Conservation (phyloP, 2,329 filamentous ascomycete genomes). For the Thelonectria olida region DNA sequence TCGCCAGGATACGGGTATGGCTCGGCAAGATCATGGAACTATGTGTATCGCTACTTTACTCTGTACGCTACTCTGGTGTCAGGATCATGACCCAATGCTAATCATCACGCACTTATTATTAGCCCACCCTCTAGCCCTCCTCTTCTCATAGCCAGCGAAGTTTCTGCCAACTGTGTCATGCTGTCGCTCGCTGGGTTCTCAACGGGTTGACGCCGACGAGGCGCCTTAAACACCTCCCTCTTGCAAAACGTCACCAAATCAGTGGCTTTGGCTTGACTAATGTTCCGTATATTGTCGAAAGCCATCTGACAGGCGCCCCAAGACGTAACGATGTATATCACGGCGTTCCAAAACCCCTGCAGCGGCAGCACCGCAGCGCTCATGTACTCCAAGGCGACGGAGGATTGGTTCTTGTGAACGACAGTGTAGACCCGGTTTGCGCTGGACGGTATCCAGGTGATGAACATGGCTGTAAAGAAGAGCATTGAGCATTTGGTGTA, state of each 20-base stretch:
- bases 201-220: background rate
- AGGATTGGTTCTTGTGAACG: conserved; percentile 57
- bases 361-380: conserved; percentile 77
- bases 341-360: conserved; percentile 81
- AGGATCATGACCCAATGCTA: too few relatives aligned
- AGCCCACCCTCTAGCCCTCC: background rate
- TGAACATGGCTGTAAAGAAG: conserved; percentile 71
- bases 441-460: conserved; percentile 77
- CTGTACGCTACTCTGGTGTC: too few relatives aligned
- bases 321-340: conserved; percentile 75
- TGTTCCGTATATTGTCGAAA: background rate
- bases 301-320: conserved; percentile 44
- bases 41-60: too few relatives aligned
- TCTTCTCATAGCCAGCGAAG: background rate
- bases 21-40: too few relatives aligned
- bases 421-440: conserved; percentile 76
- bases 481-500: conserved; percentile 73
- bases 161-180: background rate
- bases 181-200: background rate
- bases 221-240: background rate
- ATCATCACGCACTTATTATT: too few relatives aligned
- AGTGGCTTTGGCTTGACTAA: background rate
- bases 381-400: conserved; percentile 68
- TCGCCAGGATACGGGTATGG: too few relatives aligned
- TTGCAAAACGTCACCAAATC: background rate